Base-by-base conservation (phyloP, 2,329 filamentous ascomycete species). In the Claviceps africana region DNA sequence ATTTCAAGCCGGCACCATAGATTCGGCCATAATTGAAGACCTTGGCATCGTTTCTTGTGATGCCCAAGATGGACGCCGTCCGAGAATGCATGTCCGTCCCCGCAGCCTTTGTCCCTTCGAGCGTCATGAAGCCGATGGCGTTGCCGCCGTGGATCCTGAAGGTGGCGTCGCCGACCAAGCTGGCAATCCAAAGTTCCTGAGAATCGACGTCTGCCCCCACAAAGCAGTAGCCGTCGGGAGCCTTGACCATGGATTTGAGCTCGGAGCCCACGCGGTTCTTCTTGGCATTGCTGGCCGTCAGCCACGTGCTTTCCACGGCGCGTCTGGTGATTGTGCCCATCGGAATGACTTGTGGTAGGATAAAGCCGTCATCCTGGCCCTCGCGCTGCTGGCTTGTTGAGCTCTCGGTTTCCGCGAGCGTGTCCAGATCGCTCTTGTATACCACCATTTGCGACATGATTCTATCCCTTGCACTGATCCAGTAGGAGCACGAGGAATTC, bases 21-120 rank as follows among this genome's bases (percentile, higher is more conserved):
- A 98, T 98, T 42, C 94, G 87, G 8, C 94, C 94, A 61, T 98
- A 98, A 66, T 98, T 98, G 75, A 98, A 98, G 1, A 98, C 82
- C 65, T 98, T 98, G 54, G 93, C 93, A 62, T 96, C 83, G 61
- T 96, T 96, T 55, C 93, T 80, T 2, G 88, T 94, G 55, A 98
- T 98, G 7, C 90, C 91, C 2, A 98, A 69, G 53, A 98, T 98
- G 6, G 78, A 77, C 1, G 93, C 94, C 30, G 93, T 98, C 33
- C 91, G 86, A 7, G 90, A 96, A 68, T 98, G 91, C 52, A 97
- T 71, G 66, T 98, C 91, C 0, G 91, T 98, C 4, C 91, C 91
- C 2, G 87, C 88, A 6, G 88, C 83, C 69, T 98, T 97, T 48
- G 88, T 93, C 15, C 93, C 91, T 70, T 98, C 94, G 1, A 98